These are phyloP conservation scores for Fragaria nilgerrensis DNA, from an alignment of 306 rosid genomes.

Conservation along the genomic window DNA sequence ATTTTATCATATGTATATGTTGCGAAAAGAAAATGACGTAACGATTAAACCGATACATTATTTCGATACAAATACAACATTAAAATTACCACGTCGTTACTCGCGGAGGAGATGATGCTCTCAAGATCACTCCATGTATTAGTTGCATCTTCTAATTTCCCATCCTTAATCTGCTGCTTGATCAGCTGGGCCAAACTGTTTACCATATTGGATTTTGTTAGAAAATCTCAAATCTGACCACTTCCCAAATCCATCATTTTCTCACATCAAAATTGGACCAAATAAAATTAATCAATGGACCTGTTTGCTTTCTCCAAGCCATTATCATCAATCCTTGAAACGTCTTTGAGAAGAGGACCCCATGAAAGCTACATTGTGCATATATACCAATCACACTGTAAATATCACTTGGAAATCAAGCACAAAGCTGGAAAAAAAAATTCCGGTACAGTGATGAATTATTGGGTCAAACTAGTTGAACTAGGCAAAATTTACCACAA, in stretches of 20 bases:
- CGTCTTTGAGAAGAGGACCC: conserved; percentile 93
- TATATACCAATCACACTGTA: not conserved
- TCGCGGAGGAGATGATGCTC: conserved; percentile 21
- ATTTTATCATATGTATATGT: not conserved
- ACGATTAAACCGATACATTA: too few relatives aligned
- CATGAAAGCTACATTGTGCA: conserved; percentile 59
- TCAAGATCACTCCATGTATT: conserved; percentile 62
- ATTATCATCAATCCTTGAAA: conserved; percentile 66
- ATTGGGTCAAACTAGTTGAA: conserved; percentile 10
- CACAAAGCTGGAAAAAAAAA: not conserved
- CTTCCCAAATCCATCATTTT: not conserved
- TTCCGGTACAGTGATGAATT: not conserved
- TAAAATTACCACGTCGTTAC: conserved; percentile 64
- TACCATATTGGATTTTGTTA: conserved; percentile 24
- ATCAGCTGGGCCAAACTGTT: conserved; percentile 67
- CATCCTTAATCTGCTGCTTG: conserved; percentile 52
- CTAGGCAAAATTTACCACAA: conserved; percentile 45
- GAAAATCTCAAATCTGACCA: conserved; percentile 5
- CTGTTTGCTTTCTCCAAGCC: conserved; percentile 57
- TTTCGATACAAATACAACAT: not conserved
- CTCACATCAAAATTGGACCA: not conserved
- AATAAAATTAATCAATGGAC: conserved; percentile 26
- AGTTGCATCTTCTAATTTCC: conserved; percentile 59
- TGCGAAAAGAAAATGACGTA: too few relatives aligned
- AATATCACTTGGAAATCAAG: not conserved